Conservation (phyloP, 495 filamentous ascomycete genomes). For the Aspergillus kassunensis region DNA sequence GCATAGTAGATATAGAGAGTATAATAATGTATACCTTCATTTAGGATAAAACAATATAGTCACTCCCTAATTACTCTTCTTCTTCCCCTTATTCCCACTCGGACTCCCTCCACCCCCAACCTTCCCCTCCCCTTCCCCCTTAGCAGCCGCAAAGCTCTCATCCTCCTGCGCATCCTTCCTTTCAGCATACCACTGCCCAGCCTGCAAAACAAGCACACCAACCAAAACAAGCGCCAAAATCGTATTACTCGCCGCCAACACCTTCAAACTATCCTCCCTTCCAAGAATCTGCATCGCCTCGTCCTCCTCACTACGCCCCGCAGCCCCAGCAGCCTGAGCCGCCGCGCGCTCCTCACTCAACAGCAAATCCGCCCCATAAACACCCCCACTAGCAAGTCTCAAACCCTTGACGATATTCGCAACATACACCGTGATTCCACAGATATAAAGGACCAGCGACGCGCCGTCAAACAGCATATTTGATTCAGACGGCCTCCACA, state of each 20-base stretch:
- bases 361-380: slow-evolving; percentile 48
- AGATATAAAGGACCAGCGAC: slow-evolving; percentile 83
- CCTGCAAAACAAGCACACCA: slow-evolving; percentile 88
- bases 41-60: background rate
- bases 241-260: slow-evolving; percentile 92
- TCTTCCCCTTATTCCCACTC: slow-evolving; percentile 15
- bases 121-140: background rate
- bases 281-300: slow-evolving; percentile 44
- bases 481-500: slow-evolving; percentile 84
- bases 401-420: slow-evolving; percentile 94
- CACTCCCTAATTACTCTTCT: slow-evolving; percentile 12
- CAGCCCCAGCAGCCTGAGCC: slow-evolving; percentile 50
- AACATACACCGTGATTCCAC: slow-evolving; percentile 85
- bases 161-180: slow-evolving; percentile 81
- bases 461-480: slow-evolving; percentile 98
- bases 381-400: slow-evolving; percentile 61
- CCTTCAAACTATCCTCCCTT: slow-evolving; percentile 81
- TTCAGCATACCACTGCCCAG: slow-evolving; percentile 98
- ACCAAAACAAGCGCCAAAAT: slow-evolving; percentile 89
- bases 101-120: background rate
- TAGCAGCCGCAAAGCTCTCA: slow-evolving; percentile 42
- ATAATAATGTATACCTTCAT: background rate
- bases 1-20: background rate
- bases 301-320: background rate
- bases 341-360: slow-evolving; percentile 2